Percentiles rank a stretch among this genome's conserved stretches.
Conservation (phyloP, 192 early-diverging fungal species). For the Coemansia sp. region DNA sequence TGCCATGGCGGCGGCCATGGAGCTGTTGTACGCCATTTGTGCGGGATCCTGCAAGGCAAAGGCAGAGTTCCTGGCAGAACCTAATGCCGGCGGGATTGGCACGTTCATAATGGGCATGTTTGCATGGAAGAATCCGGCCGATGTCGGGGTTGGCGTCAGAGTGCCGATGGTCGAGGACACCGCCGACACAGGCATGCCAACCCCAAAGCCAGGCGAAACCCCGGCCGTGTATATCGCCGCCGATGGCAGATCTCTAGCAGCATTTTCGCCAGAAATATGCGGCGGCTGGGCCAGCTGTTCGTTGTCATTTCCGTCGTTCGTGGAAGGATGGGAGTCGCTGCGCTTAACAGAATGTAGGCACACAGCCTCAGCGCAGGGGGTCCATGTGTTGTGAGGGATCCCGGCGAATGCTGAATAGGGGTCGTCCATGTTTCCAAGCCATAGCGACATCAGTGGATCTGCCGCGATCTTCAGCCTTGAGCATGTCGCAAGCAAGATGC, state of each 20-base stretch:
- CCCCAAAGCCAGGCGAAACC: constrained; percentile 7
- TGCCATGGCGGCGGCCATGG: constrained; percentile 9
- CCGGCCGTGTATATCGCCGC: background rate
- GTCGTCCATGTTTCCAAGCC: constrained; percentile 54
- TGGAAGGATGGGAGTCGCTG: background rate
- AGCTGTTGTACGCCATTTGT: background rate
- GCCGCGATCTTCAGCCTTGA: constrained; percentile 47
- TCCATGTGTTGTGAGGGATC: constrained; percentile 38
- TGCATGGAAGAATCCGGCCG: constrained; percentile 11
- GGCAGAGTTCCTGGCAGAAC: constrained; percentile 25
- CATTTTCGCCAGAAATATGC: too few species aligned
- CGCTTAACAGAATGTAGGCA: constrained; percentile 27
- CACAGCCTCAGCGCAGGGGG: constrained; percentile 35
- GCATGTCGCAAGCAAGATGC: constrained; percentile 46
- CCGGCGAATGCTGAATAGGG: constrained; percentile 40
- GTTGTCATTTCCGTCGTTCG: background rate
- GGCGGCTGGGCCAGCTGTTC: background rate
- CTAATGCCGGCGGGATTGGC: constrained; percentile 14
- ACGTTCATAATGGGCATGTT: constrained; percentile 1
- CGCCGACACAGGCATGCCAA: constrained; percentile 32
- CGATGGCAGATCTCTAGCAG: background rate
- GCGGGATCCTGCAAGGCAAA: constrained; percentile 29
- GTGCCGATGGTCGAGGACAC: constrained; percentile 40
- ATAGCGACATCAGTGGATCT: constrained; percentile 46
- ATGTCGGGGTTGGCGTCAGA: constrained; percentile 49